These are phyloP conservation scores for Pouteria glomerata DNA, from an alignment of 148 eudicot species.

Conservation along the genomic window DNA sequence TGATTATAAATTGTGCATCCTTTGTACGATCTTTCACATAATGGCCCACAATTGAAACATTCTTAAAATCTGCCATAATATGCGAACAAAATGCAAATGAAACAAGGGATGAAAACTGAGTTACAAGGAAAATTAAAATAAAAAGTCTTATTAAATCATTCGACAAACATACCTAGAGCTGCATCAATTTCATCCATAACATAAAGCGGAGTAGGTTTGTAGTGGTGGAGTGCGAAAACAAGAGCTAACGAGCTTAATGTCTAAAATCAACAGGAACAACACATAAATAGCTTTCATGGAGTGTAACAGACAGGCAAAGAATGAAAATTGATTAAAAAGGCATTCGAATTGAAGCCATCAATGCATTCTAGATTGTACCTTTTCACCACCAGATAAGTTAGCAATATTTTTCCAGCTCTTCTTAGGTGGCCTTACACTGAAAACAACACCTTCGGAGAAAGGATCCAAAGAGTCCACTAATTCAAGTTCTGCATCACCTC, in stretches of 20 bases:
- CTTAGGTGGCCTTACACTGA: constrained; percentile 97
- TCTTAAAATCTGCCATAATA: constrained; percentile 69
- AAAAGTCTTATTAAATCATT: background rate
- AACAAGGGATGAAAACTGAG: background rate
- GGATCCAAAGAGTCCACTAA: constrained; percentile 98
- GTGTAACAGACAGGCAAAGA: background rate
- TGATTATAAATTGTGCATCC: constrained; percentile 92
- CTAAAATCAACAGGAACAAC: constrained; percentile 29
- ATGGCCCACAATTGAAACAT: constrained; percentile 97
- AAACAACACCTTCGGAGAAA: constrained; percentile 96
- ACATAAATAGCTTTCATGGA: background rate
- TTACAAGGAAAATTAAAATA: background rate
- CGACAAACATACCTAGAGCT: constrained; percentile 62
- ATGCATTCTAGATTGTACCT: constrained; percentile 38
- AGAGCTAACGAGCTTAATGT: constrained; percentile 96
- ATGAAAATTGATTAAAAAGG: background rate
- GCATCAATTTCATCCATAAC: constrained; percentile 99
- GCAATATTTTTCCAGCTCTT: constrained; percentile 98
- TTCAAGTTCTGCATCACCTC: constrained; percentile 98
- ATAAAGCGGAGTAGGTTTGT: constrained; percentile 95
- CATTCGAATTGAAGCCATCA: background rate
- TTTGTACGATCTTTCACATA: constrained; percentile 95
- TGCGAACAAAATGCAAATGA: background rate
- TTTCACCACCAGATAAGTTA: constrained; percentile 96
- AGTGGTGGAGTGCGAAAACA: constrained; percentile 95